Conservation (phyloP, 129 eudicot species). For the Artemisia argyi region DNA sequence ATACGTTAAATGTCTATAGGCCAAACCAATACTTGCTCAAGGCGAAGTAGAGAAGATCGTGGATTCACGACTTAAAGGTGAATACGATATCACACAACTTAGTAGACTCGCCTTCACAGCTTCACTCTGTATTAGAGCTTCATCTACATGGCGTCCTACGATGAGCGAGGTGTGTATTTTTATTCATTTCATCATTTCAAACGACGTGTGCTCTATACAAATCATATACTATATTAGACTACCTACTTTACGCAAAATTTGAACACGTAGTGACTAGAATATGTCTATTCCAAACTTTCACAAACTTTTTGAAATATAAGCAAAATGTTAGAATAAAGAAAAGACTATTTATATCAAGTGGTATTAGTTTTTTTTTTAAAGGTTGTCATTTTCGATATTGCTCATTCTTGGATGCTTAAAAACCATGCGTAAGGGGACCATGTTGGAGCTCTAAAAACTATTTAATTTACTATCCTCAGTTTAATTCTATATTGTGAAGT, state of each 20-base stretch:
- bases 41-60: slow-evolving; percentile 61
- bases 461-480: background rate
- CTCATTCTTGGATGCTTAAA: slow-evolving; percentile 35
- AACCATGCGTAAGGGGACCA: slow-evolving; percentile 43
- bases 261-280: too few species aligned
- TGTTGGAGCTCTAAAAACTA: slow-evolving; percentile 3
- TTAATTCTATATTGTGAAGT: background rate
- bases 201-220: background rate
- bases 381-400: slow-evolving; percentile 34
- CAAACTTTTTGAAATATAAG: slow-evolving; percentile 7
- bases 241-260: too few species aligned
- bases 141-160: slow-evolving; percentile 91
- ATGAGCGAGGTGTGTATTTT: slow-evolving; percentile 74
- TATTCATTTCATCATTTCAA: background rate
- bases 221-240: background rate
- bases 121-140: slow-evolving; percentile 83
- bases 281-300: too few species aligned
- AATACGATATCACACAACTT: slow-evolving; percentile 54
- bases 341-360: slow-evolving; percentile 10
- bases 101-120: slow-evolving; percentile 70
- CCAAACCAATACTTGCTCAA: slow-evolving; percentile 67
- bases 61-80: slow-evolving; percentile 76
- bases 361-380: background rate
- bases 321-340: background rate
- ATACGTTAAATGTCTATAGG: slow-evolving; percentile 36